These are phyloP conservation scores for Medicago truncatula DNA, from an alignment of 306 rosid genomes.

Conservation along the genomic window MtrunA17r5.0-ANR NC_053044.1:39422501-39423000, in stretches of 20 bases:
- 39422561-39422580: not conserved
- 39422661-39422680: too few species aligned
- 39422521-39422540: not conserved
- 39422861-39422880: constrained; percentile 47
- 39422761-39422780: constrained; percentile 34
- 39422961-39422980: too few species aligned
- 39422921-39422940: constrained; percentile 42
- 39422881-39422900: too few species aligned
- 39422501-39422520: too few species aligned
- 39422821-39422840: constrained; percentile 40
- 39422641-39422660: too few species aligned
- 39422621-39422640: constrained; percentile 27
- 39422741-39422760: constrained; percentile 1
- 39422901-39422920: too few species aligned
- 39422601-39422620: constrained; percentile 1
- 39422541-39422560: constrained; percentile 6
- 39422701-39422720: not conserved
- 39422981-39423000: too few species aligned
- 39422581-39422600: constrained; percentile 27
- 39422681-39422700: not conserved
- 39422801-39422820: constrained; percentile 19
- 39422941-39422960: too few species aligned
- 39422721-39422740: not conserved
- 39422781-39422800: not conserved
- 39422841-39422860: constrained; percentile 45